phyloP scores from a whole-genome alignment of 2,329 filamentous ascomycete genomes.

The Fusarium sp. region DNA sequence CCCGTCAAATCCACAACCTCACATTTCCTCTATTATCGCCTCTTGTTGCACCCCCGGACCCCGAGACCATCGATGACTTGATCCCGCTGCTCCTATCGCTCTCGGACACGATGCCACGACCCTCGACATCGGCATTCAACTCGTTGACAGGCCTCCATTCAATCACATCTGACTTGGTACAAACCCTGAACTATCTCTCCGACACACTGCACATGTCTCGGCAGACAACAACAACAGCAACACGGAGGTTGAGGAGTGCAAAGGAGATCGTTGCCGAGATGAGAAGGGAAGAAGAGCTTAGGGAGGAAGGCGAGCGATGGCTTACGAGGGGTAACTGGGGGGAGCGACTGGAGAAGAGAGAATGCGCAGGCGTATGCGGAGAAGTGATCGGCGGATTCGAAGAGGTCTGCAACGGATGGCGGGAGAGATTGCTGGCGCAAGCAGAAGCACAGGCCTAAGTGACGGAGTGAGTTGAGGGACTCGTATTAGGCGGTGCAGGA shows the following conservation, averaged over 20 bases:
- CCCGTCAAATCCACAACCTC: slow-evolving; percentile 75
- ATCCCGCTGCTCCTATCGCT: slow-evolving; percentile 71
- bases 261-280: slow-evolving; percentile 88
- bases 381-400: slow-evolving; percentile 94
- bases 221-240: slow-evolving; percentile 83
- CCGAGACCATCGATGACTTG: slow-evolving; percentile 72
- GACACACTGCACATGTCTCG: slow-evolving; percentile 95
- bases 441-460: slow-evolving; percentile 58
- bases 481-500: slow-evolving; percentile 27
- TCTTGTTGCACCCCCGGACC: slow-evolving; percentile 67
- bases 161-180: slow-evolving; percentile 75
- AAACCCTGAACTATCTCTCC: slow-evolving; percentile 83
- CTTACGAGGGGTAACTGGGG: slow-evolving; percentile 85
- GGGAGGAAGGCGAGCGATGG: slow-evolving; percentile 83
- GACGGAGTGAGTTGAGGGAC: slow-evolving; percentile 1
- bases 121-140: slow-evolving; percentile 67
- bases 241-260: slow-evolving; percentile 78
- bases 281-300: slow-evolving; percentile 79
- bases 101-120: slow-evolving; percentile 70
- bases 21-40: slow-evolving; percentile 75
- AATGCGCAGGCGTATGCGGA: slow-evolving; percentile 82
- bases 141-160: slow-evolving; percentile 73
- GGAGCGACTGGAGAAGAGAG: slow-evolving; percentile 74
- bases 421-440: slow-evolving; percentile 74
- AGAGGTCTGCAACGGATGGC: slow-evolving; percentile 84